A percentile compares a stretch with the other conserved stretches of the same genome.
phyloP scores from a whole-genome alignment of 1,139 yeast genomes.

The Pichia sp. region DNA sequence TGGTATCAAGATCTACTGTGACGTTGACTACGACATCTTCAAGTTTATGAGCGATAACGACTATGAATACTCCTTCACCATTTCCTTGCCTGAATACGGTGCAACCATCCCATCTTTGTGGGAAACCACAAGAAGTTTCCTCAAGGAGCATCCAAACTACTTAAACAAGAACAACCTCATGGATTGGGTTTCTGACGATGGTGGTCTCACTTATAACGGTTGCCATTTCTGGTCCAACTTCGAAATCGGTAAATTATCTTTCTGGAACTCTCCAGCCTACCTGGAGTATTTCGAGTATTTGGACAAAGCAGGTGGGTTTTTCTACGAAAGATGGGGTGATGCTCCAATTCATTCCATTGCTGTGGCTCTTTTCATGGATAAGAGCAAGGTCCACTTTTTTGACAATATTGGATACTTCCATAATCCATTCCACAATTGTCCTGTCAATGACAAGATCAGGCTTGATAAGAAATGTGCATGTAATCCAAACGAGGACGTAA shows the following conservation, averaged over 20 bases:
- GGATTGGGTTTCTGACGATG: constrained; percentile 68
- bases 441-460: constrained; percentile 56
- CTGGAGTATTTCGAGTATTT: constrained; percentile 61
- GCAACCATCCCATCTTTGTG: constrained; percentile 80
- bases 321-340: constrained; percentile 92
- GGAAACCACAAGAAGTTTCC: constrained; percentile 68
- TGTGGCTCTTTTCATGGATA: constrained; percentile 67
- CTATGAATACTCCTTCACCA: constrained; percentile 73
- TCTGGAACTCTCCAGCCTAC: constrained; percentile 74
- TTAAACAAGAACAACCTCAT: constrained; percentile 62
- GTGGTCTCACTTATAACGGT: constrained; percentile 63
- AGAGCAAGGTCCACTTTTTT: constrained; percentile 67
- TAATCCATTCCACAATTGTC: constrained; percentile 74
- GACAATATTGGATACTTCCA: constrained; percentile 83
- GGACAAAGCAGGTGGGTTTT: constrained; percentile 81
- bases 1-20: constrained; percentile 71
- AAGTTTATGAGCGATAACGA: constrained; percentile 72
- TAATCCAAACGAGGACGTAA: constrained; percentile 69
- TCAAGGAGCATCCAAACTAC: constrained; percentile 59
- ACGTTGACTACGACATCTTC: constrained; percentile 77
- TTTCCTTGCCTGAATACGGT: constrained; percentile 77
- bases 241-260: constrained; percentile 68
- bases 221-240: constrained; percentile 91
- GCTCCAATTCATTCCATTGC: constrained; percentile 90
- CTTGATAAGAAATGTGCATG: constrained; percentile 60